Base-by-base conservation (phyloP, 805 yeast species). In the Myxozyma melibiosi region DNA sequence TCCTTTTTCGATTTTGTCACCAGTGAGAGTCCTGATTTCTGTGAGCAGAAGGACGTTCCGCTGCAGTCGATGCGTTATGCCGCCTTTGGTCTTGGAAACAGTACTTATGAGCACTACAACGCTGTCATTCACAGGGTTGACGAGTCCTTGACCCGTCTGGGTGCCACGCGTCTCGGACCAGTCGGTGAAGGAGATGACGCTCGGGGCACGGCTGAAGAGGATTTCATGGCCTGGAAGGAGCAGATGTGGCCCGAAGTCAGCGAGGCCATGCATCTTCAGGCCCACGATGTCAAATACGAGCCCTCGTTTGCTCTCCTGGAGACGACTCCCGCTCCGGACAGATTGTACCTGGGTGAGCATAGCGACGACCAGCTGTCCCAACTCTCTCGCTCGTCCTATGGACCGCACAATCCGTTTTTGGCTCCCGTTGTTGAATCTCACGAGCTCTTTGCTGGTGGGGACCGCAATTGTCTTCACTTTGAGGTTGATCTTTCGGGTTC, bases 131-230 rank as follows among this genome's bases (percentile, higher is more conserved):
- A 83, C 65, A 76, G 82, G 46, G 72, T 78, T 53, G 75, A 79
- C 53, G 76, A 77, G 57, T 71, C 79, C 25, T 74, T 83, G 49
- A 74, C 73, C 53, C 78, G 75, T 22, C 84, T 88, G 37, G 90
- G 91, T 51, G 96, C 94, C 33, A 76, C 78, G 41, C 71, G 84
- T 46, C 73, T 92, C 53, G 95, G 92, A 45, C 77, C 76, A n/a
- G 79, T 80, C 57, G 97, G 98, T 46, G 82, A 83, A 71, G 99
- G 97, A 71, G 99, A 92, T 70, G 98, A 92, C 70, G 97, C 97
- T 68, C 80, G 80, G 61, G 98, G 95, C 52, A 82, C 96, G 51
- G 84, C 91, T 79, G 98, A 92, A 72, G 99, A 92, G 73, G 98
- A 92, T 74, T 92, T 82, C 72, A 74, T 92, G 69, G 77, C 90